Evolutionary conservation across 768 basidiomycete genomes (phyloP).

Genomic region (Tylopilus plumbeoviolaceoides): DNA sequence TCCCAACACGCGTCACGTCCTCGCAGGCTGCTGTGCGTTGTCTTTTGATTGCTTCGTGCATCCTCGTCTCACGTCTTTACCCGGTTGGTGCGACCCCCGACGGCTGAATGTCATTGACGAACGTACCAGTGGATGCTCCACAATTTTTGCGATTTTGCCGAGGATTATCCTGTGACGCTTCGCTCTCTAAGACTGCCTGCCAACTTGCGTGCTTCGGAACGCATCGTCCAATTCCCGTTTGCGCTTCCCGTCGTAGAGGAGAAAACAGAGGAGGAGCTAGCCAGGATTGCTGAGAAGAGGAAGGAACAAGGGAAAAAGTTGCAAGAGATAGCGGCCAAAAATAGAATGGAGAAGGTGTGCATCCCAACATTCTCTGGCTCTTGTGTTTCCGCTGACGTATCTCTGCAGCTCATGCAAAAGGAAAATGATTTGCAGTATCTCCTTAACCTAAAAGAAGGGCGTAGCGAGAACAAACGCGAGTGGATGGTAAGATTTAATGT

Average conservation of each 20-base stretch:
- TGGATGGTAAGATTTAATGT: slow-evolving; percentile 53
- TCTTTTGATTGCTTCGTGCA: not conserved
- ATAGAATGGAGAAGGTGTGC: slow-evolving; percentile 77
- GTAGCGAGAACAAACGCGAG: slow-evolving; percentile 61
- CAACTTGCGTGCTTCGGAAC: slow-evolving; percentile 58
- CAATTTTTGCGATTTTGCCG: slow-evolving; percentile 78
- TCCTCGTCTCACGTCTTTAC: not conserved
- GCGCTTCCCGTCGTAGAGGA: slow-evolving; percentile 58
- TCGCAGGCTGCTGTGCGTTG: slow-evolving; percentile 69
- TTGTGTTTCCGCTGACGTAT: not conserved
- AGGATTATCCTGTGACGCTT: slow-evolving; percentile 71
- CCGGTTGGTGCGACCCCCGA: no score
- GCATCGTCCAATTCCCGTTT: slow-evolving; percentile 88
- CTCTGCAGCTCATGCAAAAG: slow-evolving; percentile 60
- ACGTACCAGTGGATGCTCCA: slow-evolving; percentile 80
- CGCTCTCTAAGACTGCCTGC: slow-evolving; percentile 62
- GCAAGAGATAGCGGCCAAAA: slow-evolving; percentile 87
- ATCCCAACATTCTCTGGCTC: not conserved
- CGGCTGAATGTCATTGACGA: not conserved
- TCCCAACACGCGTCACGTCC: slow-evolving; percentile 78
- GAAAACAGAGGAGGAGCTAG: slow-evolving; percentile 89
- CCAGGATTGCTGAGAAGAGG: slow-evolving; percentile 69
- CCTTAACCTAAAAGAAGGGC: slow-evolving; percentile 58
- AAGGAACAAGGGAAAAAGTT: slow-evolving; percentile 84
- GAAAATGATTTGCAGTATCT: slow-evolving; percentile 71